phyloP scores from a whole-genome alignment of 306 rosid genomes.

The Abrus pulchellus region DNA sequence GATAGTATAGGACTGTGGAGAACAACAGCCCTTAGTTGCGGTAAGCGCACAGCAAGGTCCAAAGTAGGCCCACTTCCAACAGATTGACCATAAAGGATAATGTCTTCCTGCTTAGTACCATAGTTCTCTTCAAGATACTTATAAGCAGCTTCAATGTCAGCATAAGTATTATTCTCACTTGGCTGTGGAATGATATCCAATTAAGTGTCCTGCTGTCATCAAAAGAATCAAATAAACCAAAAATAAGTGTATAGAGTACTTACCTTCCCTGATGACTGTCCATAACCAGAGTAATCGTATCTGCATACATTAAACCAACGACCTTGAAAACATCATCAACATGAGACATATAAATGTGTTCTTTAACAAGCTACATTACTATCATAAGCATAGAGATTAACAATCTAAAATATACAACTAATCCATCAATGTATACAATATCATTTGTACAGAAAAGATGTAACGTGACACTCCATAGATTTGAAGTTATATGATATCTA shows the following conservation, averaged over 20 bases:
- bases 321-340: slow-evolving; percentile 34
- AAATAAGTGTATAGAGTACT: slow-evolving; percentile 27
- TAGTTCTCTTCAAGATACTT: slow-evolving; percentile 88
- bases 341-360: not conserved
- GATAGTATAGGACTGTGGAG: slow-evolving; percentile 93
- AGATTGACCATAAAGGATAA: slow-evolving; percentile 92
- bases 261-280: slow-evolving; percentile 96
- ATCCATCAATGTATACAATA: not conserved
- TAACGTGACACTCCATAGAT: not conserved
- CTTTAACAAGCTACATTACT: not conserved
- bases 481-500: too few species aligned
- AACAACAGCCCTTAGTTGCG: slow-evolving; percentile 81
- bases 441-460: not conserved
- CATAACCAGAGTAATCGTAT: slow-evolving; percentile 92
- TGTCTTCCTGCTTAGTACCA: slow-evolving; percentile 82
- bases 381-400: not conserved
- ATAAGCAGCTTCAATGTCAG: slow-evolving; percentile 90
- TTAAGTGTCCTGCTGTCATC: slow-evolving; percentile 20
- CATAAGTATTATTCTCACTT: slow-evolving; percentile 89
- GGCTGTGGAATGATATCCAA: slow-evolving; percentile 65
- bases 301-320: slow-evolving; percentile 59
- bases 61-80: slow-evolving; percentile 94
- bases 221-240: slow-evolving; percentile 31
- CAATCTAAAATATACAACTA: not conserved
- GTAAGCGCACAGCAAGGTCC: slow-evolving; percentile 79